These are phyloP conservation scores for Artemisia annua DNA, from an alignment of 129 eudicot genomes.

Conservation along the genomic window DNA sequence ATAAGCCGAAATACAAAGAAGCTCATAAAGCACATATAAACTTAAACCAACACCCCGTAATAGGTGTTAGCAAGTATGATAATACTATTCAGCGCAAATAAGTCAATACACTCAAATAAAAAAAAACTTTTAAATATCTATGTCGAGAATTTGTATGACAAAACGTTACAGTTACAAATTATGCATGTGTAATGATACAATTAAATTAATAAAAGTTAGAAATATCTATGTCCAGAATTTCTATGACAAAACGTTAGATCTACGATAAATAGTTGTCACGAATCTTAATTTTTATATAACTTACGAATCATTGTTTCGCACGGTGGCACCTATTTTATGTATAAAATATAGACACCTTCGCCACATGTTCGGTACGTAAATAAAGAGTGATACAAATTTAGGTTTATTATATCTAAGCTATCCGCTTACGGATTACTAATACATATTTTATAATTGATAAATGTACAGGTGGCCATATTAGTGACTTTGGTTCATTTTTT, in stretches of 20 bases:
- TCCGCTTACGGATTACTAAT: background rate
- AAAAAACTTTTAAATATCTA: no score
- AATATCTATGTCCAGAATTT: background rate
- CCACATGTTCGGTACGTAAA: slow-evolving; percentile 1
- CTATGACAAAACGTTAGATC: background rate
- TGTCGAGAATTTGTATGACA: no score
- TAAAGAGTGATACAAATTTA: slow-evolving; percentile 2
- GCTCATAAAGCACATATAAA: no score
- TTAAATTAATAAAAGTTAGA: no score
- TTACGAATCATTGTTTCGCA: slow-evolving; percentile 1
- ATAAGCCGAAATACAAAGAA: no score
- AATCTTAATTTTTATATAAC: background rate
- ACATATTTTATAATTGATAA: background rate
- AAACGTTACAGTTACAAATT: no score
- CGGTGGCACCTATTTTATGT: background rate
- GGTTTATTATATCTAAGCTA: background rate
- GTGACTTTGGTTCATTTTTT: background rate
- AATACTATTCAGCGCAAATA: no score
- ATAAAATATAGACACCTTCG: background rate
- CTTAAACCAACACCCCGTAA: no score
- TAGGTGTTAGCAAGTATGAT: no score
- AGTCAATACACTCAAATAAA: no score
- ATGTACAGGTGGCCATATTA: background rate
- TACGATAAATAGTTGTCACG: background rate
- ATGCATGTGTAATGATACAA: no score